phyloP scores from a whole-genome alignment of 1,284 basidiomycete genomes.

The Sutorius eximius region DNA sequence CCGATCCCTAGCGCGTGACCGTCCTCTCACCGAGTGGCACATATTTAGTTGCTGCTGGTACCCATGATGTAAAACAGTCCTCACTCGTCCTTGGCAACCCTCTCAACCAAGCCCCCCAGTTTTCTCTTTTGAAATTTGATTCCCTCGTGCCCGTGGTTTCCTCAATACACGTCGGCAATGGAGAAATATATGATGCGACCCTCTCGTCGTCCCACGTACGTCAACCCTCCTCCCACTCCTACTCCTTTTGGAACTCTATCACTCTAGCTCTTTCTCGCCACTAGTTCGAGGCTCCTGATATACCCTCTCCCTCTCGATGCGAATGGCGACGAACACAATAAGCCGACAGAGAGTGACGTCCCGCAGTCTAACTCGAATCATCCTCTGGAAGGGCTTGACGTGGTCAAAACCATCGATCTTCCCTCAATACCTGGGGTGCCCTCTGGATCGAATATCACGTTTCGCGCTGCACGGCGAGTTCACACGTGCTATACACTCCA shows the following conservation, averaged over 20 bases:
- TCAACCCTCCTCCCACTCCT: conserved; percentile 1
- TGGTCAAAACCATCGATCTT: conserved; percentile 52
- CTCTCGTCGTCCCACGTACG: conserved; percentile 58
- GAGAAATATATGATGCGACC: conserved; percentile 73
- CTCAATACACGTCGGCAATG: conserved; percentile 51
- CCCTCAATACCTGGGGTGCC: conserved; percentile 51
- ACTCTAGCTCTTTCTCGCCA: conserved; percentile 60
- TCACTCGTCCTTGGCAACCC: not conserved
- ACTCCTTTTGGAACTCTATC: conserved; percentile 4
- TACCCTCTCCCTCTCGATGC: conserved; percentile 46
- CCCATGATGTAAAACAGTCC: conserved; percentile 50
- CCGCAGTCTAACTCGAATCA: conserved; percentile 4
- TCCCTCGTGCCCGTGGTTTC: conserved; percentile 52
- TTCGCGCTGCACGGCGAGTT: conserved; percentile 71
- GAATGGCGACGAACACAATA: conserved; percentile 15
- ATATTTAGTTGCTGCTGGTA: conserved; percentile 62
- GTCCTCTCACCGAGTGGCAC: conserved; percentile 65
- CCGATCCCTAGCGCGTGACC: conserved; percentile 69
- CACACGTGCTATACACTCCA: not conserved
- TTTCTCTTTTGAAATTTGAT: conserved; percentile 69
- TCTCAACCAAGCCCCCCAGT: conserved; percentile 41
- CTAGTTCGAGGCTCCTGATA: conserved; percentile 60
- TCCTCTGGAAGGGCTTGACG: conserved; percentile 39
- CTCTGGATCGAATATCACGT: conserved; percentile 50
- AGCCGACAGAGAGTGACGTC: conserved; percentile 42